Evolutionary conservation across 495 filamentous ascomycete genomes (phyloP).

Genomic region (Talaromyces proteolyticus): DNA sequence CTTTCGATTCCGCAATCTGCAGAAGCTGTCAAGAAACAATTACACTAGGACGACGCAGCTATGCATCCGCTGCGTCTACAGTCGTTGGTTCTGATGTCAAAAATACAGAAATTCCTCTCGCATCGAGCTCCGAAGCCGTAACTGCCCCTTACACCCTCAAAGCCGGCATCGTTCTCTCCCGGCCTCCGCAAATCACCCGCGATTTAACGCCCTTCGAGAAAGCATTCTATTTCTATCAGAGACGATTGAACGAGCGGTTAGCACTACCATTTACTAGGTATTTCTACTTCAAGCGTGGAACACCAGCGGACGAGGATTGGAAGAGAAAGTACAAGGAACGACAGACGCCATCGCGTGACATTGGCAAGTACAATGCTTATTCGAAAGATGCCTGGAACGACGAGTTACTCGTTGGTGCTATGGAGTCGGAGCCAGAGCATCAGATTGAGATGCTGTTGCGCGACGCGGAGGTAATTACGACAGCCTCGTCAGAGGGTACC

Average conservation of each 20-base stretch:
- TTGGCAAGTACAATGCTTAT: slow-evolving; percentile 82
- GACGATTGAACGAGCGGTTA: slow-evolving; percentile 90
- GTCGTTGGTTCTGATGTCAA: slow-evolving; percentile 23
- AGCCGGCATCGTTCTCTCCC: slow-evolving; percentile 77
- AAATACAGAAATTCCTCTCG: slow-evolving; percentile 13
- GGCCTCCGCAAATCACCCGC: slow-evolving; percentile 81
- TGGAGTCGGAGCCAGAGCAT: slow-evolving; percentile 50
- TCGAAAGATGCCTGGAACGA: slow-evolving; percentile 83
- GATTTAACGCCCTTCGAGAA: slow-evolving; percentile 82
- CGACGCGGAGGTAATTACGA: slow-evolving; percentile 68
- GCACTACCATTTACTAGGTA: slow-evolving; percentile 82
- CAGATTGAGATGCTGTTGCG: slow-evolving; percentile 61
- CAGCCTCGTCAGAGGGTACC: slow-evolving; percentile 55
- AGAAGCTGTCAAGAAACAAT: slow-evolving; percentile 39
- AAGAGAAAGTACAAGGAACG: slow-evolving; percentile 76
- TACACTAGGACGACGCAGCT: slow-evolving; percentile 37
- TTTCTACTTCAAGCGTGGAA: slow-evolving; percentile 94
- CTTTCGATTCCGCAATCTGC: slow-evolving; percentile 41
- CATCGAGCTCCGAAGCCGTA: slow-evolving; percentile 28
- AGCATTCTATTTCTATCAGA: slow-evolving; percentile 92
- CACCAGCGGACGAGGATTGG: slow-evolving; percentile 81
- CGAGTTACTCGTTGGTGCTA: slow-evolving; percentile 72
- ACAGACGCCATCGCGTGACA: slow-evolving; percentile 70
- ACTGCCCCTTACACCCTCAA: slow-evolving; percentile 59
- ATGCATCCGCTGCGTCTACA: slow-evolving; percentile 36